Percentiles rank a stretch among this genome's conserved stretches.
Conservation (phyloP, 208 protist genomes). For the Plasmodiophora brassicae region DNA sequence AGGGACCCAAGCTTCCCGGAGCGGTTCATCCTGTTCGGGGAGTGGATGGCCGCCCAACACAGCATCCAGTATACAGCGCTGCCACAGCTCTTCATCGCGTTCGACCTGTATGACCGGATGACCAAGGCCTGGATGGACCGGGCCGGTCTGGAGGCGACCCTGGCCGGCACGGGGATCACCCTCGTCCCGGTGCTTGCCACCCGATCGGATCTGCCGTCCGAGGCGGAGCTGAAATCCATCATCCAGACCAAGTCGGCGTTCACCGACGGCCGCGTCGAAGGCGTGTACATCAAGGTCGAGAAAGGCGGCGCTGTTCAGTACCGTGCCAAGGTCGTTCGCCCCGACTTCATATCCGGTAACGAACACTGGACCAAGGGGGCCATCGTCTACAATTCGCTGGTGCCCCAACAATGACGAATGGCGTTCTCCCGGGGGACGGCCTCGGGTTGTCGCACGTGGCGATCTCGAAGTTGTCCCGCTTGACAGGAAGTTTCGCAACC, state of each 20-base stretch:
- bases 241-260: constrained; percentile 6
- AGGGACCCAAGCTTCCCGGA: no score
- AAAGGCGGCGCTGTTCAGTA: not conserved
- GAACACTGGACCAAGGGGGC: not conserved
- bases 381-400: not conserved
- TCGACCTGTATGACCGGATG: constrained; percentile 43
- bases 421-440: no score
- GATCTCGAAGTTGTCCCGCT: no score
- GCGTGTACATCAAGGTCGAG: constrained; percentile 28
- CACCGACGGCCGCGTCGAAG: constrained; percentile 7
- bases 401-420: no score
- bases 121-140: not conserved
- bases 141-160: not conserved
- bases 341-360: not conserved
- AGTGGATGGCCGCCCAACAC: constrained; percentile 43
- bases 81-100: constrained; percentile 44
- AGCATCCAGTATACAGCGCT: constrained; percentile 23
- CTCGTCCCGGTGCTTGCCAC: not conserved
- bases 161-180: not conserved
- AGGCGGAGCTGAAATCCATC: not conserved
- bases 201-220: not conserved
- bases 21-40: constrained; percentile 40
- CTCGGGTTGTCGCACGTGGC: no score
- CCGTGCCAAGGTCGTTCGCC: constrained; percentile 35
- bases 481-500: no score